Conservation (phyloP, 148 eudicot genomes). For the Mesembryanthemum crystallinum region DNA sequence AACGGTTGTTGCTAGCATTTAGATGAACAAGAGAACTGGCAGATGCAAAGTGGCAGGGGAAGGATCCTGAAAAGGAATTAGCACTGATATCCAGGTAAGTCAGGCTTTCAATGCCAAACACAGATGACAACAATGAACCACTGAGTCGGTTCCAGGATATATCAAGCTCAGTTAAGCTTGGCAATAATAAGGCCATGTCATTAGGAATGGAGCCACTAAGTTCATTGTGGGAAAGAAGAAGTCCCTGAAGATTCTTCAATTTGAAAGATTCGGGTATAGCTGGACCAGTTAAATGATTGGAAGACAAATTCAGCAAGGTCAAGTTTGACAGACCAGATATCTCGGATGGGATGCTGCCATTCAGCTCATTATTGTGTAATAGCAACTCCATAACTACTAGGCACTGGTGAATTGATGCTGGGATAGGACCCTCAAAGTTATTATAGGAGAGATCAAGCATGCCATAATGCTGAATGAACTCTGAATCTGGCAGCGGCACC, state of each 20-base stretch:
- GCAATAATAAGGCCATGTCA: slow-evolving; percentile 40
- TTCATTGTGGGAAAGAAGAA: slow-evolving; percentile 71
- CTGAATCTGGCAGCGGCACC: slow-evolving; percentile 80
- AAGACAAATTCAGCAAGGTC: slow-evolving; percentile 65
- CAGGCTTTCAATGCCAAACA: slow-evolving; percentile 53
- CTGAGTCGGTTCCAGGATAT: slow-evolving; percentile 59
- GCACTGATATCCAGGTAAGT: slow-evolving; percentile 60
- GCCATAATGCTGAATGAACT: slow-evolving; percentile 82
- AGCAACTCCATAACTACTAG: slow-evolving; percentile 50
- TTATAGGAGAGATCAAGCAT: slow-evolving; percentile 89
- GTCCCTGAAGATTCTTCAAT: slow-evolving; percentile 75
- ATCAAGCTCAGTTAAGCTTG: slow-evolving; percentile 70
- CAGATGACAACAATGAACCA: slow-evolving; percentile 58
- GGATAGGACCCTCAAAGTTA: slow-evolving; percentile 66
- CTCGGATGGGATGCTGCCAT: slow-evolving; percentile 73
- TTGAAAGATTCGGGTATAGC: slow-evolving; percentile 40
- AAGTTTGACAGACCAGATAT: slow-evolving; percentile 54
- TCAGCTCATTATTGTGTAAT: slow-evolving; percentile 63
- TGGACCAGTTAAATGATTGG: slow-evolving; percentile 60
- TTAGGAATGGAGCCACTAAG: slow-evolving; percentile 63
- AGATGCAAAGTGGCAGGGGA: slow-evolving; percentile 41
- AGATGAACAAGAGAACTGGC: slow-evolving; percentile 54
- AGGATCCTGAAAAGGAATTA: slow-evolving; percentile 60
- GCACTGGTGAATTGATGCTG: slow-evolving; percentile 60
- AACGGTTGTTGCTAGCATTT: slow-evolving; percentile 72